Percentiles rank a stretch among this genome's conserved stretches.
These are phyloP conservation scores for Colletotrichum karsti DNA, from an alignment of 2,329 filamentous ascomycete species.

Conservation along the genomic window DNA sequence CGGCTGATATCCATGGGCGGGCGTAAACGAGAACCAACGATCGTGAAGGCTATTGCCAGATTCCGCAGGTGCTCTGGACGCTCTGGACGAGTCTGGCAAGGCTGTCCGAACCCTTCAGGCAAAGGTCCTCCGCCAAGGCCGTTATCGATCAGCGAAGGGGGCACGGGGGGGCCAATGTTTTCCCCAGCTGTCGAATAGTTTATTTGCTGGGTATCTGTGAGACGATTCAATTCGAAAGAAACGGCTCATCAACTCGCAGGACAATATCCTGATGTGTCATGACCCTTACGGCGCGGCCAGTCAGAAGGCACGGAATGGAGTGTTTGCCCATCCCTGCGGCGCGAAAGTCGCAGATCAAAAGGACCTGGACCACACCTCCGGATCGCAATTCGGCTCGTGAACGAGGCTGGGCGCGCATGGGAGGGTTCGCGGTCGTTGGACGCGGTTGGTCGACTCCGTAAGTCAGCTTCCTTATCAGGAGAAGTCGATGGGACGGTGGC, in stretches of 20 bases:
- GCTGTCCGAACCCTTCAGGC: neutral
- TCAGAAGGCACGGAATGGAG: neutral
- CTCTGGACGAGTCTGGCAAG: neutral
- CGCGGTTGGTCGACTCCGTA: neutral
- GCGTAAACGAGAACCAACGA: neutral
- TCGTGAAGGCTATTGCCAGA: constrained; percentile 6
- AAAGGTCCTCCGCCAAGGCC: constrained; percentile 7
- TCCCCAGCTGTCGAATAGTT: constrained; percentile 4
- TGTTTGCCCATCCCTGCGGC: neutral
- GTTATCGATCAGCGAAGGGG: constrained; percentile 6
- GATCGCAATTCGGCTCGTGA: neutral
- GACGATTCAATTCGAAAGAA: neutral
- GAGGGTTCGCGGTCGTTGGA: neutral
- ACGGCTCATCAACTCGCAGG: neutral
- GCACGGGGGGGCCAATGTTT: neutral
- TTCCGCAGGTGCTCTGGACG: constrained; percentile 4
- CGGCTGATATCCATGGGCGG: neutral
- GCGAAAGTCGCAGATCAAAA: constrained; percentile 14
- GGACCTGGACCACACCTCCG: constrained; percentile 2
- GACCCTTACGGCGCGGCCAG: neutral
- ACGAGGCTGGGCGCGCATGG: neutral
- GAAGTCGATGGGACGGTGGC: neutral
- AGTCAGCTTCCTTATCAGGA: constrained; percentile 16
- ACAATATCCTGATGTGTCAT: constrained; percentile 5
- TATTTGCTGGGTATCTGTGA: constrained; percentile 24